phyloP scores from a whole-genome alignment of 2,329 filamentous ascomycete genomes.

The Didymella lethalis region DNA sequence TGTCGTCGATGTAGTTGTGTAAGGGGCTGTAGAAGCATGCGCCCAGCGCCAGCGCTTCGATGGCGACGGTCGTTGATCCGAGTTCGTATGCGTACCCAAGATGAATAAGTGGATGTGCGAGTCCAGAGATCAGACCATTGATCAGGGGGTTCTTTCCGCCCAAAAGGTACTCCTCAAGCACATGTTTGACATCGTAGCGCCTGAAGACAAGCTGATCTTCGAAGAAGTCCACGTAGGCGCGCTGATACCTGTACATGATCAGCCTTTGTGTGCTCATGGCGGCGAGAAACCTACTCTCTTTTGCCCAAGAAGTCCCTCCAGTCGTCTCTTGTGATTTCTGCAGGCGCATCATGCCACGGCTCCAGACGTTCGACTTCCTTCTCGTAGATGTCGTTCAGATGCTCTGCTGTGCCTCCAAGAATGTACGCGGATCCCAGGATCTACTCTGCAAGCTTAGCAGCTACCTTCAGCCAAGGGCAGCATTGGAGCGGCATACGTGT shows the following conservation, averaged over 20 bases:
- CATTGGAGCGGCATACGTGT: slow-evolving; percentile 62
- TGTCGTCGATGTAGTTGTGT: slow-evolving; percentile 73
- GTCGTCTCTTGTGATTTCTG: slow-evolving; percentile 81
- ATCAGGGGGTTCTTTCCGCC: slow-evolving; percentile 77
- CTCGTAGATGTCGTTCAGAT: slow-evolving; percentile 84
- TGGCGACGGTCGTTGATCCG: slow-evolving; percentile 81
- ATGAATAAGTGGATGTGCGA: slow-evolving; percentile 92
- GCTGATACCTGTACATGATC: slow-evolving; percentile 69
- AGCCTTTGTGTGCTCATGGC: slow-evolving; percentile 13
- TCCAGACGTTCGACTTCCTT: slow-evolving; percentile 74
- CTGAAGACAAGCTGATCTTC: slow-evolving; percentile 84
- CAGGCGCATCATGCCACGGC: slow-evolving; percentile 82
- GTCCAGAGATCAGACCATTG: slow-evolving; percentile 78
- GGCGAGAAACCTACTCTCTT: slow-evolving; percentile 59
- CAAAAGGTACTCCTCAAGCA: slow-evolving; percentile 80
- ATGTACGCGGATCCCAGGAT: slow-evolving; percentile 86
- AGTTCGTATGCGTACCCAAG: slow-evolving; percentile 94
- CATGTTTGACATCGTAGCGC: slow-evolving; percentile 83
- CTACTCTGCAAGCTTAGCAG: slow-evolving; percentile 52
- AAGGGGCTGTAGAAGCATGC: slow-evolving; percentile 65
- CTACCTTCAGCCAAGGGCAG: slow-evolving; percentile 29
- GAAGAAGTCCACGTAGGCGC: slow-evolving; percentile 93
- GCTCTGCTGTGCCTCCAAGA: slow-evolving; percentile 75
- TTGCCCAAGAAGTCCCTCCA: slow-evolving; percentile 88
- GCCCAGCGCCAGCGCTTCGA: slow-evolving; percentile 82